phyloP scores from a whole-genome alignment of 345 rosid genomes.

The Pelargonium nanum region DNA sequence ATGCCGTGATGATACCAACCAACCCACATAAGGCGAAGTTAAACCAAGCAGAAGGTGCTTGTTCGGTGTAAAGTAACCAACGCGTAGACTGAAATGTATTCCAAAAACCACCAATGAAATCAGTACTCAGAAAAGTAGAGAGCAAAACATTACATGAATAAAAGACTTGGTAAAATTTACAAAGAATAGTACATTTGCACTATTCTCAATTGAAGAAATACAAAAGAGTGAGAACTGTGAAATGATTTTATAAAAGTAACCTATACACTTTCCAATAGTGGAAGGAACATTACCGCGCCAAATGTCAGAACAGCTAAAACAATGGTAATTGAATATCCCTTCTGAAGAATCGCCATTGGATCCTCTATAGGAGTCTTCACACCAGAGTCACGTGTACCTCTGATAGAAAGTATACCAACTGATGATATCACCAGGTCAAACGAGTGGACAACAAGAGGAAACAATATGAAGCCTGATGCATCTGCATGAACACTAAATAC shows the following conservation, averaged over 20 bases:
- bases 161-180: background rate
- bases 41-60: slow-evolving; percentile 98
- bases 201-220: too few relatives aligned
- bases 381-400: slow-evolving; percentile 68
- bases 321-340: slow-evolving; percentile 85
- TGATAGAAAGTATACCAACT: slow-evolving; percentile 78
- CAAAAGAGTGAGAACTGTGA: too few relatives aligned
- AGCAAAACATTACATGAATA: slow-evolving; percentile 4
- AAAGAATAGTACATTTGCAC: background rate
- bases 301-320: slow-evolving; percentile 83
- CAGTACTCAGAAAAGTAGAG: slow-evolving; percentile 7
- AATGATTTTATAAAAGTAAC: background rate
- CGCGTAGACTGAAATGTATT: slow-evolving; percentile 70
- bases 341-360: slow-evolving; percentile 95
- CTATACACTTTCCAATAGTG: background rate
- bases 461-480: slow-evolving; percentile 95
- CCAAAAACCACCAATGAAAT: slow-evolving; percentile 8
- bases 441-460: slow-evolving; percentile 96
- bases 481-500: slow-evolving; percentile 65
- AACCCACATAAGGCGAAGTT: slow-evolving; percentile 87
- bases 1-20: slow-evolving; percentile 95
- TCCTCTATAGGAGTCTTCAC: slow-evolving; percentile 71
- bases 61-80: slow-evolving; percentile 94
- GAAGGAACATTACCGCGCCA: slow-evolving; percentile 54
- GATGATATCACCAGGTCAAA: slow-evolving; percentile 93